Percentiles rank a stretch among this genome's conserved stretches.
Conservation (phyloP, 371 early-diverging fungal genomes). For the Apophysomyces elegans region DNA sequence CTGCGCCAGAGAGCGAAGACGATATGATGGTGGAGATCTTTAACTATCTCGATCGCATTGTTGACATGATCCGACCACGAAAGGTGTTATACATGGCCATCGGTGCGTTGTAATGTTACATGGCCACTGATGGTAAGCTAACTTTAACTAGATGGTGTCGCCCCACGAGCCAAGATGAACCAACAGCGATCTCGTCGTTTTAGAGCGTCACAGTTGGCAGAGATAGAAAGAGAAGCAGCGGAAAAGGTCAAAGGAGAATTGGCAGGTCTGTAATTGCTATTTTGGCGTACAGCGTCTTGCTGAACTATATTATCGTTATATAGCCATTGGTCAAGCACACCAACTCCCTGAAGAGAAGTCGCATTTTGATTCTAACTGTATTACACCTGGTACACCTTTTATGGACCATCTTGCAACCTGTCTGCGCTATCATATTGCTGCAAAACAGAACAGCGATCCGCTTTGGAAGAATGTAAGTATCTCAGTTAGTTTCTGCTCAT, state of each 20-base stretch:
- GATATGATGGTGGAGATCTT: slow-evolving; percentile 96
- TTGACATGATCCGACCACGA: slow-evolving; percentile 90
- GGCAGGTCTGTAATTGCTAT: slow-evolving; percentile 45
- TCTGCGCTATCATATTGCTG: slow-evolving; percentile 89
- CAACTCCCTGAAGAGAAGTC: slow-evolving; percentile 63
- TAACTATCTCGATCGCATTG: slow-evolving; percentile 93
- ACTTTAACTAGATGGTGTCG: slow-evolving; percentile 90
- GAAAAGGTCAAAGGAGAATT: slow-evolving; percentile 67
- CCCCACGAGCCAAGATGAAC: slow-evolving; percentile 99
- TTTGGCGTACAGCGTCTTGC: not conserved
- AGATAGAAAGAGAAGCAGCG: slow-evolving; percentile 75
- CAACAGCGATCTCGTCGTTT: slow-evolving; percentile 99
- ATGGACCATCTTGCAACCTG: slow-evolving; percentile 92
- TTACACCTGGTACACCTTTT: slow-evolving; percentile 99
- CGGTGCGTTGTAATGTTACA: slow-evolving; percentile 50
- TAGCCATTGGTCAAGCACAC: slow-evolving; percentile 55
- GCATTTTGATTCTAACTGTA: slow-evolving; percentile 97
- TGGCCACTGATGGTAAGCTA: not conserved
- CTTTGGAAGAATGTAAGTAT: slow-evolving; percentile 86
- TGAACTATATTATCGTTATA: slow-evolving; percentile 19
- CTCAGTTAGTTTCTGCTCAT: too few relatives aligned
- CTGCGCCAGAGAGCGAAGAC: slow-evolving; percentile 90
- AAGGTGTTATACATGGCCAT: slow-evolving; percentile 97
- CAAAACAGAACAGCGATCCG: slow-evolving; percentile 86
- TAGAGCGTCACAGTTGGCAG: slow-evolving; percentile 88